Percentiles rank a stretch among this genome's conserved stretches.
These are phyloP conservation scores for Viola pubescens DNA, from an alignment of 441 rosid genomes.

Conservation along the genomic window DNA sequence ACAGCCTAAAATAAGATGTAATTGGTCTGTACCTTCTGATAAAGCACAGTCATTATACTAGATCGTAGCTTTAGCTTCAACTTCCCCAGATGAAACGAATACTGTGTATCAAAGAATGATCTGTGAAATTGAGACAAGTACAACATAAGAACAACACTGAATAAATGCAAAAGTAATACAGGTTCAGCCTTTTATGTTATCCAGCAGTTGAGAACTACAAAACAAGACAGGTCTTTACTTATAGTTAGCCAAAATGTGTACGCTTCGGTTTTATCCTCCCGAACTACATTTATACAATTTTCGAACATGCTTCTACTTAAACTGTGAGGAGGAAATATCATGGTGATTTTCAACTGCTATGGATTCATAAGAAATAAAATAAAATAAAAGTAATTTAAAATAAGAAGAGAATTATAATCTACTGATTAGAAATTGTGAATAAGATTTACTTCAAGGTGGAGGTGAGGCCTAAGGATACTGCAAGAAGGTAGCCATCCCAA, in stretches of 20 bases:
- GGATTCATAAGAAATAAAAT: not conserved
- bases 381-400: not conserved
- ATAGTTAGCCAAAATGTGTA: too few relatives aligned
- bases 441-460: constrained; percentile 65
- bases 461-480: constrained; percentile 61
- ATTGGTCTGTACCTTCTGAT: constrained; percentile 50
- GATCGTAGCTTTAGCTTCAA: constrained; percentile 79
- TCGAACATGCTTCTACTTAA: too few relatives aligned
- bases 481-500: constrained; percentile 59
- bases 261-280: too few relatives aligned
- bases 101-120: constrained; percentile 89
- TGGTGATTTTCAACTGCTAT: too few relatives aligned
- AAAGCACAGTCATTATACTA: constrained; percentile 78
- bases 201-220: not conserved
- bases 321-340: too few relatives aligned
- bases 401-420: not conserved
- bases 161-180: not conserved
- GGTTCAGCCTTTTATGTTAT: not conserved
- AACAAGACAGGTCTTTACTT: too few relatives aligned
- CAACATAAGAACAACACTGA: not conserved
- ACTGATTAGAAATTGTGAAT: not conserved
- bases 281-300: too few relatives aligned
- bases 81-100: constrained; percentile 62
- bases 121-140: constrained; percentile 37
- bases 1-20: too few relatives aligned